Conservation (phyloP, 139 green algal genomes). For the Chlorella vulgaris region DNA sequence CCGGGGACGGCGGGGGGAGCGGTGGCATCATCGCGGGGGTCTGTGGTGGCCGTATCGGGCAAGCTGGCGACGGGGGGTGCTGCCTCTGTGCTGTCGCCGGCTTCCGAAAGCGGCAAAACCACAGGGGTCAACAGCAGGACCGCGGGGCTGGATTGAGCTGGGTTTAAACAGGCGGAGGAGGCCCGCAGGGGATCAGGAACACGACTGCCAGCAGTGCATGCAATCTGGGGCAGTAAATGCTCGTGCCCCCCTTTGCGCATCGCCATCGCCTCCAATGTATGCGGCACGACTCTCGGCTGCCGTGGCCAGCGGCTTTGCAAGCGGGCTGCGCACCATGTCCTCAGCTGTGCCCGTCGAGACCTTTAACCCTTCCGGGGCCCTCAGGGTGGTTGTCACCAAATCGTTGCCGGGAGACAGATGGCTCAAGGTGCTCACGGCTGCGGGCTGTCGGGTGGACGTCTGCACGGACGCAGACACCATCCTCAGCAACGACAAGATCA, state of each 20-base stretch:
- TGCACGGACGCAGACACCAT: constrained; percentile 82
- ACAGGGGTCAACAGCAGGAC: too few relatives aligned
- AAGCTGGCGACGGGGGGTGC: too few relatives aligned
- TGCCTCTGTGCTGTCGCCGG: too few relatives aligned
- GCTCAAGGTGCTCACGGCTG: constrained; percentile 81
- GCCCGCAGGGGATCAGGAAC: too few relatives aligned
- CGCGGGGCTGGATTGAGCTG: too few relatives aligned
- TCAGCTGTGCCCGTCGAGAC: constrained; percentile 57
- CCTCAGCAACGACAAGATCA: constrained; percentile 84
- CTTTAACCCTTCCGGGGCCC: constrained; percentile 80
- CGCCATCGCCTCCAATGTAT: constrained; percentile 1
- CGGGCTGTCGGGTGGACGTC: constrained; percentile 75
- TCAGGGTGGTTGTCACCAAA: constrained; percentile 97
- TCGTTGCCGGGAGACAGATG: constrained; percentile 90
- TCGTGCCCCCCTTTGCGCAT: not conserved
- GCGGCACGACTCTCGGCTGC: not conserved
- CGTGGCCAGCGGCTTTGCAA: not conserved
- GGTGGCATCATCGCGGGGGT: too few relatives aligned
- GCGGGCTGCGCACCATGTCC: constrained; percentile 21
- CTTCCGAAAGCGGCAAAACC: too few relatives aligned
- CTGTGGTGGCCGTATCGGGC: too few relatives aligned
- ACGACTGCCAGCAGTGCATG: too few relatives aligned
- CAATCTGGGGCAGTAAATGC: too few relatives aligned
- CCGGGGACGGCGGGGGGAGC: too few relatives aligned
- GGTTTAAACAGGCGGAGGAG: too few relatives aligned